These are phyloP conservation scores for Rhizophlyctis rosea DNA, from an alignment of 192 early-diverging fungal species.

Conservation along the genomic window DNA sequence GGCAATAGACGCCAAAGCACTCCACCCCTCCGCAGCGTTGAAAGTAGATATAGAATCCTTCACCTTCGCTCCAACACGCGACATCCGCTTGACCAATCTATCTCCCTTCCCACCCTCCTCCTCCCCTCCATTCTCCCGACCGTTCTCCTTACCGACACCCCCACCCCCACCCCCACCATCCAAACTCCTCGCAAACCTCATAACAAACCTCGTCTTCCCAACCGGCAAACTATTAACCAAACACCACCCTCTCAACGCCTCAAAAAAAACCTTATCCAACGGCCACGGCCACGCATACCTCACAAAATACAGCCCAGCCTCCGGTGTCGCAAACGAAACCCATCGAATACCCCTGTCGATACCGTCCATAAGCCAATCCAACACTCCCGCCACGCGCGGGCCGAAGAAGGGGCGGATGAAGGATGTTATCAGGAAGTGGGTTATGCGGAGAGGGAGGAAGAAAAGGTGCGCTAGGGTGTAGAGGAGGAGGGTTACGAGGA, in stretches of 20 bases:
- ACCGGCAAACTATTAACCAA: neutral
- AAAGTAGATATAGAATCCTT: neutral
- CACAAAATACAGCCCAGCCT: slow-evolving; percentile 20
- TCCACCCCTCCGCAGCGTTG: neutral
- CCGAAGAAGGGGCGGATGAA: slow-evolving; percentile 17
- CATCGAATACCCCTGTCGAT: slow-evolving; percentile 11
- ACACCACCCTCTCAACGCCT: slow-evolving; percentile 17
- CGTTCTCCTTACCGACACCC: slow-evolving; percentile 4
- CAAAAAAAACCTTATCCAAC: slow-evolving; percentile 32
- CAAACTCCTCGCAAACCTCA: slow-evolving; percentile 14
- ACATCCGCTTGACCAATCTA: neutral
- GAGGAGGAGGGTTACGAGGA: slow-evolving; percentile 9
- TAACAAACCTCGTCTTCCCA: slow-evolving; percentile 11
- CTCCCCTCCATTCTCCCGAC: neutral
- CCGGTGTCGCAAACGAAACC: slow-evolving; percentile 16
- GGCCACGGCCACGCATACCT: slow-evolving; percentile 35
- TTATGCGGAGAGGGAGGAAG: slow-evolving; percentile 18
- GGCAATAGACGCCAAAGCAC: neutral
- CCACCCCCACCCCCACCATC: neutral
- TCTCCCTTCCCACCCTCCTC: neutral
- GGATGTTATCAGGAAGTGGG: neutral
- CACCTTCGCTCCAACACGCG: neutral
- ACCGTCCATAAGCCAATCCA: slow-evolving; percentile 16
- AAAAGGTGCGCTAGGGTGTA: slow-evolving; percentile 8
- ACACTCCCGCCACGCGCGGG: neutral